Base-by-base conservation (phyloP, 2,329 filamentous ascomycete species). In the Alternaria sp. region DNA sequence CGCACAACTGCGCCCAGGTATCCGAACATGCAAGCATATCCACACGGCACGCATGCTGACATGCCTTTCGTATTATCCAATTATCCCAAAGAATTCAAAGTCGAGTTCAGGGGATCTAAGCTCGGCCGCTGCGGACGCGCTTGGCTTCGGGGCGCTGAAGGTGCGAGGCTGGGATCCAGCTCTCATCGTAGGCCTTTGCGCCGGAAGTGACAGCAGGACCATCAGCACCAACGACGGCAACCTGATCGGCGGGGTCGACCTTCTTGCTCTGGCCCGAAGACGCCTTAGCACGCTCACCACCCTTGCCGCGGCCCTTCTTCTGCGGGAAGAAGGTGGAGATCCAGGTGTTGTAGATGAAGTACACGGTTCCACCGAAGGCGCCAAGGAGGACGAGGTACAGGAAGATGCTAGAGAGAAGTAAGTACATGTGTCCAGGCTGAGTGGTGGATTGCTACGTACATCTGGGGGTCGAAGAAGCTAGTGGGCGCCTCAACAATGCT, bases 261-360 rank as follows among this genome's bases (percentile, higher is more conserved):
- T 91, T 91, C 86, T 92, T 92, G 72, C 81, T 81, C 78, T 89
- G 89, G 76, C 86, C 87, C 69, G 86, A 82, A 28, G 86, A 83
- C 74, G 83, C 84, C 80, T 88, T 88, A 61, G 87, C 84, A 67
- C 89, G 88, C 85, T 93, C 92, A 71, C 91, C 82, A 66, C 83
- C 83, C 80, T 88, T 88, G 72, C 84, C 86, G 61, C 84, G 80
- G 66, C 85, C 84, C 74, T 84, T 84, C 81, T 89, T 90, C 86
- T 97, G 93, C 52, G 96, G 95, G 86, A 98, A 97, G 79, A 99
- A 91, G 13, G 93, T 90, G 75, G 93, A 92, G 82, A 99, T 91
- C 93, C 95, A 98, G 76, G 95, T 97, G 85, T 91, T 96, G 88
- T 99, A 99, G 84, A 97, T 93, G 82, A 97, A 97, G 89, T 95